Conservation (phyloP, 352 stramenopile species). For the Globisporangium apiculatum region DNA sequence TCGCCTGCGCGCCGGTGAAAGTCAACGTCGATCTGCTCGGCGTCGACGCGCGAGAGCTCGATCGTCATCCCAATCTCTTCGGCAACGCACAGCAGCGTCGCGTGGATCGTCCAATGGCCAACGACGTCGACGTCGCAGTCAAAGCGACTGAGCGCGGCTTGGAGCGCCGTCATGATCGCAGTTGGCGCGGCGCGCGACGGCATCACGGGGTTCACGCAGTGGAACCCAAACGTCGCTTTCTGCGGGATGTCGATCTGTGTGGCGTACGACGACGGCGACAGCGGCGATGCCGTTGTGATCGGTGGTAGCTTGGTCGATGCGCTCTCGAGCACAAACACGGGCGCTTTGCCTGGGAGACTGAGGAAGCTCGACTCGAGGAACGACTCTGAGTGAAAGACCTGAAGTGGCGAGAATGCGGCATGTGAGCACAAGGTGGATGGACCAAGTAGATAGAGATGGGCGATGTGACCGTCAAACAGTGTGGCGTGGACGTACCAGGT, state of each 20-base stretch:
- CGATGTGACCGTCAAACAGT: too few relatives aligned
- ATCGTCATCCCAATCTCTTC: slow-evolving; percentile 61
- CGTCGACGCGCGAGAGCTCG: slow-evolving; percentile 33
- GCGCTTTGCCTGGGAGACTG: slow-evolving; percentile 7
- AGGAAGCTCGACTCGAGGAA: slow-evolving; percentile 13
- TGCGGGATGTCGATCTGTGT: slow-evolving; percentile 38
- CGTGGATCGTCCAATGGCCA: slow-evolving; percentile 36
- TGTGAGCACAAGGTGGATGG: not conserved
- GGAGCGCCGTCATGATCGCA: slow-evolving; percentile 47
- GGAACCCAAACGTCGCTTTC: slow-evolving; percentile 41
- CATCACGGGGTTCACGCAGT: slow-evolving; percentile 47
- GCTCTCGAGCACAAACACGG: slow-evolving; percentile 17
- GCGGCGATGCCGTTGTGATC: slow-evolving; percentile 21
- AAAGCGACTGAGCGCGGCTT: slow-evolving; percentile 25
- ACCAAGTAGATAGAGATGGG: too few relatives aligned
- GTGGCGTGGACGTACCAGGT: slow-evolving; percentile 4
- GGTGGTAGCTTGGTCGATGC: slow-evolving; percentile 1
- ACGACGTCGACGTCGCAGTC: slow-evolving; percentile 30
- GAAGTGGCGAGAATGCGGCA: not conserved
- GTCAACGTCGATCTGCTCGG: slow-evolving; percentile 43
- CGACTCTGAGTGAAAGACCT: slow-evolving; percentile 14
- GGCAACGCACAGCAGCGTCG: slow-evolving; percentile 51
- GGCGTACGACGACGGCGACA: slow-evolving; percentile 35
- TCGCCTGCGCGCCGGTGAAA: slow-evolving; percentile 45
- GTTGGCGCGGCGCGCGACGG: slow-evolving; percentile 26